Conservation (phyloP, 2,329 filamentous ascomycete genomes). For the Domatiomyces globalis region DNA sequence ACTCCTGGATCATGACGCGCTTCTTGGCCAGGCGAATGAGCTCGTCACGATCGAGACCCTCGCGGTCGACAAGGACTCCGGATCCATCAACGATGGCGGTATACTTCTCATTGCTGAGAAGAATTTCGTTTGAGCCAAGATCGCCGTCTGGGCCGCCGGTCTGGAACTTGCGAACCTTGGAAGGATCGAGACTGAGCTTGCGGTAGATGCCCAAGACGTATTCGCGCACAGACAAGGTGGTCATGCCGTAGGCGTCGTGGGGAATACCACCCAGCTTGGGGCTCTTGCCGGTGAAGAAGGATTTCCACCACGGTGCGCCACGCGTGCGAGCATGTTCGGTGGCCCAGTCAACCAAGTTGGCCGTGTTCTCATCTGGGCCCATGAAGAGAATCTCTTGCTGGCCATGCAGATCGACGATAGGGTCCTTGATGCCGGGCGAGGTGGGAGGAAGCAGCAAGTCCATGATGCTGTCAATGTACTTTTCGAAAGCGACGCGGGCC, state of each 20-base stretch:
- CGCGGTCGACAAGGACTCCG: conserved; percentile 84
- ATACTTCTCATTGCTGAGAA: conserved; percentile 92
- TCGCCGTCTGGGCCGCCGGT: conserved; percentile 95
- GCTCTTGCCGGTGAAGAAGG: conserved; percentile 98
- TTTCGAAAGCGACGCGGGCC: conserved; percentile 84
- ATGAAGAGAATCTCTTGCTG: conserved; percentile 97
- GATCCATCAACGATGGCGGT: conserved; percentile 90
- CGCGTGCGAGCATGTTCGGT: conserved; percentile 79
- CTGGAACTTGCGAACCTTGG: conserved; percentile 81
- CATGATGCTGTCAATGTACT: conserved; percentile 98
- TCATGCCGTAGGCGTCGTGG: conserved; percentile 95
- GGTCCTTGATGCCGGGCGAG: conserved; percentile 96
- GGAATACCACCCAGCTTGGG: conserved; percentile 92
- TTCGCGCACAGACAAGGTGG: conserved; percentile 86
- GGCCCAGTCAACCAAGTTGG: conserved; percentile 95
- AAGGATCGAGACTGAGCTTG: conserved; percentile 79
- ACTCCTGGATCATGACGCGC: conserved; percentile 80
- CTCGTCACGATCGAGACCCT: conserved; percentile 74
- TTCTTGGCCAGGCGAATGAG: conserved; percentile 70
- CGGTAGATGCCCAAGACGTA: conserved; percentile 95
- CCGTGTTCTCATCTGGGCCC: conserved; percentile 98
- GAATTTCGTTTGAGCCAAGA: conserved; percentile 92
- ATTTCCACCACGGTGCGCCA: conserved; percentile 98
- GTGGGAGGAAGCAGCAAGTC: conserved; percentile 80
- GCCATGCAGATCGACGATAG: conserved; percentile 86